Conservation (phyloP, 73 alveolate species). For the Diophrys sp. region DNA sequence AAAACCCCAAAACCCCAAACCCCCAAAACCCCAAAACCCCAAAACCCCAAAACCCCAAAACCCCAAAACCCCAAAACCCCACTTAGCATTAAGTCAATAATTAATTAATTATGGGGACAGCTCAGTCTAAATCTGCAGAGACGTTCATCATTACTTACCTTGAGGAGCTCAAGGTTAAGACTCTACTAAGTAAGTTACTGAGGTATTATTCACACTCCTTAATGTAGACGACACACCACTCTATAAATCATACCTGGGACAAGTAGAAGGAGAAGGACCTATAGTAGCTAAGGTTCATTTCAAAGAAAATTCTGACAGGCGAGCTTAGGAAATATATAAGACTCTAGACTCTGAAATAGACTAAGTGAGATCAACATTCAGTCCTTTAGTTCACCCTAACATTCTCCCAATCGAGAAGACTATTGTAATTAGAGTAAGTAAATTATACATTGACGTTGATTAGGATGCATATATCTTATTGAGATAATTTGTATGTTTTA, state of each 20-base stretch:
- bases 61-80: no score
- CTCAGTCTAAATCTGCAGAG: slow-evolving; percentile 37
- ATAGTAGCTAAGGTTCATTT: slow-evolving; percentile 51
- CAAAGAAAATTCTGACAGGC: slow-evolving; percentile 11
- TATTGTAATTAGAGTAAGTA: slow-evolving; percentile 3
- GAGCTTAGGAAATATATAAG: slow-evolving; percentile 2
- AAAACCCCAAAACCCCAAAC: no score
- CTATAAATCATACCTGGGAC: slow-evolving; percentile 26
- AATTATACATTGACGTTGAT: neutral
- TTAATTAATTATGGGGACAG: slow-evolving; percentile 34
- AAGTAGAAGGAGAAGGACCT: slow-evolving; percentile 58
- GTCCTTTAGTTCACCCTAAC: slow-evolving; percentile 32
- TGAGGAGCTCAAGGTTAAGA: slow-evolving; percentile 8
- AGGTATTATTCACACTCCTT: no score
- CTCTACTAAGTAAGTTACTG: slow-evolving; percentile 21
- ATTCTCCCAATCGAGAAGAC: slow-evolving; percentile 37
- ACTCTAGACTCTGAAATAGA: slow-evolving; percentile 6
- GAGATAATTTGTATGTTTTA: slow-evolving; percentile 73
- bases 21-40: no score
- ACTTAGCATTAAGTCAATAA: no score
- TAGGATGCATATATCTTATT: slow-evolving; percentile 36
- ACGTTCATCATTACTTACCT: slow-evolving; percentile 37
- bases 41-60: no score
- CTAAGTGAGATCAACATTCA: neutral
- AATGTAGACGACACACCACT: slow-evolving; percentile 1